Evolutionary conservation across 495 filamentous ascomycete genomes (phyloP), one percentile per base, ranked within the genome.

Genomic region (Glutinoglossum americanum): DNA sequence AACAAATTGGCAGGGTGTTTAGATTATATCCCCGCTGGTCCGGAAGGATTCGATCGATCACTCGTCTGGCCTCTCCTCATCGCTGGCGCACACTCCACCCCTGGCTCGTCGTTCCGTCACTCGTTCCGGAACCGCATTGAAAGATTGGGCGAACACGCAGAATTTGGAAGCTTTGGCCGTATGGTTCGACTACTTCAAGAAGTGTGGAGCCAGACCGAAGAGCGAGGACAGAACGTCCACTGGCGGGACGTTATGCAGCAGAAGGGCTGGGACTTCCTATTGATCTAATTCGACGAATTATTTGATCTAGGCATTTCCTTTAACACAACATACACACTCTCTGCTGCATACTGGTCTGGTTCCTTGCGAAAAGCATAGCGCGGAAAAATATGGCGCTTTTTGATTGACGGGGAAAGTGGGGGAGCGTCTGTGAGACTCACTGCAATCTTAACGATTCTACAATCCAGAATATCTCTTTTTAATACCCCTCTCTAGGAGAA

Each of bases 171-270:
- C 69, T 94, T 94, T 63, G 89, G 90, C 59, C 80, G 87, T 55
- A 83, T 93, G 67, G 76, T 78, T 58, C 78, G 77, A 57, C 73
- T 98, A 13, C 73, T 98, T 45, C 76, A 80, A 57, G 87, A 93
- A 67, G 77, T 88, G 30, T 98, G 92, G 92, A 72, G 76, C 23
- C 75, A 84, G 61, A 74, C 77, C 47, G 89, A 93, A 65, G 71
- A 75, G 28, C 62, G 66, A 57, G 59, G 59, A 30, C 76, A 74
- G 67, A 79, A 80, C 71, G 79, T 92, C 65, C 86, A 87, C 76
- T 98, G 92, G 92, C 76, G 92, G 70, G 88, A 96, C 70, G 75
- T 92, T 60, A 96, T 96, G 92, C 77, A 77, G 71, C 81, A 81
- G 67, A 90, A 90, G 70, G 80, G 80, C 63, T 95, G 87, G 89